Base-by-base conservation (phyloP, 2,329 filamentous ascomycete species). In the Monosporascus ibericus region DNA sequence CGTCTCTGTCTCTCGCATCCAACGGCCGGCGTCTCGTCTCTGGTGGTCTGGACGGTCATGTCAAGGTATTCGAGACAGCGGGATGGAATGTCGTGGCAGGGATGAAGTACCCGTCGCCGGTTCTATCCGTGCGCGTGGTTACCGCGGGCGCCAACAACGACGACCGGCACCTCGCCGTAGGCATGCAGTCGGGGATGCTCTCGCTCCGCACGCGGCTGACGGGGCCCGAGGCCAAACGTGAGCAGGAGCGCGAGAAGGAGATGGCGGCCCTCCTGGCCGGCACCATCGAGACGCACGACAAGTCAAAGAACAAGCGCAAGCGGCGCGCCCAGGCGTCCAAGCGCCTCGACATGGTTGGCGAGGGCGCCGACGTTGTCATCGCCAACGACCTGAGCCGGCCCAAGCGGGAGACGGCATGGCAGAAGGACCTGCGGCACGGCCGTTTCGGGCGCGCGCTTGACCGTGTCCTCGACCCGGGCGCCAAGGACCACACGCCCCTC, bases 51-150 rank as follows among this genome's bases (percentile, higher is more conserved):
- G 94, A 99, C 69, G 95, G 94, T 9, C 94, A 97, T 71, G 86
- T 97, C 73, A 99, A 99, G 73, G 84, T 99, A 39, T 97, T 95
- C 64, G 92, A 97, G 72, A 96, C 92, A 1, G 86, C 85, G 1
- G 86, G 84, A 48, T 99, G 94, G 94, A 96, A 96, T 66, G 89
- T 97, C 7, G 92, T 97, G n/a, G 87, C 90, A 39, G 92, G 90
- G 49, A 84, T 88, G 55, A 99, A 97, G 72, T 99, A 97, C 71
- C 86, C 90, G 5, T 88, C 90, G 2, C 94, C 94, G 1, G 88
- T 99, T 53, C 82, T 99, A 14, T 88, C 90, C 9, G 80, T 97
- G 54, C 82, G 81, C 54, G 87, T 96, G 44, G 83, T 96, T 58
- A 77, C 80, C 14, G 78, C 83, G 8, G 85, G 85, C n/a, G 68